phyloP scores from a whole-genome alignment of 139 green algal species.

The Chlorella sp. region DNA sequence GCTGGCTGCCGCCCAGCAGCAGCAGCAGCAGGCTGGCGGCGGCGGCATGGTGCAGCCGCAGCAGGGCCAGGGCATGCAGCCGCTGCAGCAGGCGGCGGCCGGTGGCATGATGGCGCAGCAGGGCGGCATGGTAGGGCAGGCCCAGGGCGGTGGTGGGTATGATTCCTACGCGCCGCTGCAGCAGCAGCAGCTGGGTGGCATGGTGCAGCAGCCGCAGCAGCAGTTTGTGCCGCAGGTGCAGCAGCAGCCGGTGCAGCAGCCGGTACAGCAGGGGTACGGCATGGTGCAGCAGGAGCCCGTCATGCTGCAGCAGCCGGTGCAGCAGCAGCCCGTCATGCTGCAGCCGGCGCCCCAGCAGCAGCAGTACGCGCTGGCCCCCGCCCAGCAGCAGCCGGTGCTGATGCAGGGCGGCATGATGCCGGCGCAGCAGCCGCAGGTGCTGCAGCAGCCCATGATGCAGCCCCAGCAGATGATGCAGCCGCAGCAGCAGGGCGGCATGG shows the following conservation, averaged over 20 bases:
- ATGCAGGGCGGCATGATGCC: slow-evolving; percentile 14
- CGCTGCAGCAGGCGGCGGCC: neutral
- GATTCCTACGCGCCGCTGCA: neutral
- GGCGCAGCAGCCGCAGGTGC: neutral
- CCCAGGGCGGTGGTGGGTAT: neutral
- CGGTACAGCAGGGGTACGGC: slow-evolving; percentile 19
- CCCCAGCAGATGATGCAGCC: slow-evolving; percentile 4
- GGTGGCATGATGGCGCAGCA: neutral
- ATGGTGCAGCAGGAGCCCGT: slow-evolving; percentile 7
- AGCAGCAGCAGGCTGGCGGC: neutral
- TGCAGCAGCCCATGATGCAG: neutral
- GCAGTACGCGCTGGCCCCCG: slow-evolving; percentile 12
- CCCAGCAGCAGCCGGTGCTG: slow-evolving; percentile 16
- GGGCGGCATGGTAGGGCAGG: neutral
- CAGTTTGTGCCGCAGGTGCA: neutral
- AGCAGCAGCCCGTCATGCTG: slow-evolving; percentile 14
- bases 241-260: slow-evolving; percentile 9
- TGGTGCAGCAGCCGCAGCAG: slow-evolving; percentile 13
- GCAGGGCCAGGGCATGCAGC: slow-evolving; percentile 13
- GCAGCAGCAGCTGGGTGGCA: slow-evolving; percentile 8
- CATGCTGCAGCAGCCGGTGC: neutral
- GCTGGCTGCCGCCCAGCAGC: slow-evolving; percentile 11
- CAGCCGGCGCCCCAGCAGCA: neutral
- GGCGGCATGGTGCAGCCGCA: slow-evolving; percentile 6
- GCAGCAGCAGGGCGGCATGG: neutral